phyloP scores from a whole-genome alignment of 139 green algal species.

The Chlamydomonas incerta region DNA sequence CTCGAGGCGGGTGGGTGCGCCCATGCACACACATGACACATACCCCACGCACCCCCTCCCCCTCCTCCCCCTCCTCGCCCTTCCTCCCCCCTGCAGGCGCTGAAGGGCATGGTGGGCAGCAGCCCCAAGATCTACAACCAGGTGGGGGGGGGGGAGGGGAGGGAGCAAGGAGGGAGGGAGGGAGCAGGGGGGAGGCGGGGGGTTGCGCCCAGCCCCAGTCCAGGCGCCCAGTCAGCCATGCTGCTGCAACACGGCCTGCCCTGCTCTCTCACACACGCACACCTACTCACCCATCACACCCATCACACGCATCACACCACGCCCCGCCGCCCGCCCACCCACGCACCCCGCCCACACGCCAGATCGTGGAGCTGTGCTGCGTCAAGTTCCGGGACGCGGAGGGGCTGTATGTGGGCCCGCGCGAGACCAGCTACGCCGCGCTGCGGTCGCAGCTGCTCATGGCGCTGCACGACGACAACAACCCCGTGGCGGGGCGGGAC shows the following conservation, averaged over 20 bases:
- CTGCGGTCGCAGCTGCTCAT: constrained; percentile 86
- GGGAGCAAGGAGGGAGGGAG: neutral
- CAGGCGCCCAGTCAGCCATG: no score
- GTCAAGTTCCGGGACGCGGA: constrained; percentile 67
- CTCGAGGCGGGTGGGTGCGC: no score
- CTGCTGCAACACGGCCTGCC: no score
- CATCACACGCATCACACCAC: neutral
- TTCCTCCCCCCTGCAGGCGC: constrained; percentile 21
- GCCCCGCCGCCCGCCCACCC: neutral
- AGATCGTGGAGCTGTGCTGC: constrained; percentile 71
- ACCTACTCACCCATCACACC: no score
- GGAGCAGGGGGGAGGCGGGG: neutral
- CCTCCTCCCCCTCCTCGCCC: no score
- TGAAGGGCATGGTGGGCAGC: constrained; percentile 66
- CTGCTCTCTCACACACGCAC: no score
- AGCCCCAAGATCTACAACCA: constrained; percentile 76
- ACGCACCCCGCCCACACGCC: neutral
- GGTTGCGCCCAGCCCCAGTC: no score
- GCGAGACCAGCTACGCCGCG: constrained; percentile 71
- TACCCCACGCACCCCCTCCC: no score
- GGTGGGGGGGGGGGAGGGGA: neutral
- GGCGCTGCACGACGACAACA: constrained; percentile 81
- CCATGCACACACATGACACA: no score
- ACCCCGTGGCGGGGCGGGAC: constrained; percentile 47
- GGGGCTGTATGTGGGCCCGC: constrained; percentile 60